phyloP scores from a whole-genome alignment of 768 basidiomycete species.

The Leccinellum luteum region DNA sequence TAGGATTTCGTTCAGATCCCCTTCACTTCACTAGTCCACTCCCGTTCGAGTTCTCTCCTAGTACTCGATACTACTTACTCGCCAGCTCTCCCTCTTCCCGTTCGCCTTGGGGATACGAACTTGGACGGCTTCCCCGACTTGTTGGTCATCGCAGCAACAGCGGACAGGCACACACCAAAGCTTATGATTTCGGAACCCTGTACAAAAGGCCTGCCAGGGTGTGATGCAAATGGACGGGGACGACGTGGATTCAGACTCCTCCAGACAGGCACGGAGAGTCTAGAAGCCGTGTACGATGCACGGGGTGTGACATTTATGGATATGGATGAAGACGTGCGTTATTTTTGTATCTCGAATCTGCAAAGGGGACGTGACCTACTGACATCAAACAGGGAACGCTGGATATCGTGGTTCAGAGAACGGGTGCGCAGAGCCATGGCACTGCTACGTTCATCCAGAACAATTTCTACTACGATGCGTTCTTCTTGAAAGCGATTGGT shows the following conservation, averaged over 20 bases:
- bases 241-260: slow-evolving; percentile 65
- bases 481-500: slow-evolving; percentile 98
- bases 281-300: slow-evolving; percentile 75
- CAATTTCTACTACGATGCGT: slow-evolving; percentile 97
- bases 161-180: slow-evolving; percentile 49
- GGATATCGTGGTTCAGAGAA: slow-evolving; percentile 89
- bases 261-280: slow-evolving; percentile 53
- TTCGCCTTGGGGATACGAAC: slow-evolving; percentile 87
- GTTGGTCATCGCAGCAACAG: slow-evolving; percentile 52
- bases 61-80: slow-evolving; percentile 64
- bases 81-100: slow-evolving; percentile 69
- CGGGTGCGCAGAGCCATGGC: slow-evolving; percentile 62
- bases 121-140: slow-evolving; percentile 95
- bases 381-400: slow-evolving; percentile 65
- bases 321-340: slow-evolving; percentile 90
- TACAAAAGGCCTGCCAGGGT: slow-evolving; percentile 52
- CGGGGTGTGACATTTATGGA: slow-evolving; percentile 79
- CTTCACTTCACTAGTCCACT: slow-evolving; percentile 55
- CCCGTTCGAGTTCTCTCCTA: slow-evolving; percentile 53
- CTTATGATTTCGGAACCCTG: slow-evolving; percentile 68
- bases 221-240: slow-evolving; percentile 45
- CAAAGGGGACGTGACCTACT: neutral
- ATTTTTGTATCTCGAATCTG: neutral
- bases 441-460: slow-evolving; percentile 86
- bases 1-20: slow-evolving; percentile 72